A percentile compares a stretch with the other conserved stretches of the same genome.
phyloP scores from a whole-genome alignment of 805 yeast species.

The Lipomyces starkeyi region DNA sequence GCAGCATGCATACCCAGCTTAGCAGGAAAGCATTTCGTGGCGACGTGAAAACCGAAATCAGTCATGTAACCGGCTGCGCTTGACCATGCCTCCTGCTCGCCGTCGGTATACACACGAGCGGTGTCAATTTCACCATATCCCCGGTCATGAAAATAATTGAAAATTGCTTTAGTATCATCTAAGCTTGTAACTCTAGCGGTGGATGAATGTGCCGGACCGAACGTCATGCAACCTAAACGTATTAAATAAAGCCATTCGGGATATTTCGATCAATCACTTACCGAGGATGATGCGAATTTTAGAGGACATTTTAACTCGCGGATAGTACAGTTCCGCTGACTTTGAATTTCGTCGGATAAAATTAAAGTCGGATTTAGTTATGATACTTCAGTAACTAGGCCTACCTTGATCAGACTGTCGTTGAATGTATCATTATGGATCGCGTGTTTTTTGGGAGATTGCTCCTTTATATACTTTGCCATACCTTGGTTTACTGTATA shows the following conservation, averaged over 20 bases:
- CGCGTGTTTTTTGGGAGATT: background rate
- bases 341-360: constrained; percentile 1
- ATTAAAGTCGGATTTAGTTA: too few species aligned
- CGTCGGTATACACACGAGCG: constrained; percentile 39
- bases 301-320: constrained; percentile 4
- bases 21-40: constrained; percentile 39
- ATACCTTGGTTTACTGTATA: background rate
- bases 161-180: constrained; percentile 14
- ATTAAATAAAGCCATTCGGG: background rate
- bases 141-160: constrained; percentile 29
- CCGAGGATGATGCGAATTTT: constrained; percentile 16
- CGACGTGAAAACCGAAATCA: constrained; percentile 27
- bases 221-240: constrained; percentile 20
- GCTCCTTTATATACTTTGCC: background rate
- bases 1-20: constrained; percentile 27
- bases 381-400: too few species aligned
- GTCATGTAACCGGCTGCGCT: constrained; percentile 24
- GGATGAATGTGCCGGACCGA: constrained; percentile 19
- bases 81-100: constrained; percentile 36
- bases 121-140: constrained; percentile 41
- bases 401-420: background rate
- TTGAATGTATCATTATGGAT: background rate
- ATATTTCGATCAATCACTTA: background rate
- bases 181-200: constrained; percentile 15
- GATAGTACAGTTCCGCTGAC: background rate